A percentile compares a stretch with the other conserved stretches of the same genome.
Evolutionary conservation across 179 eudicot genomes (phyloP).

Genomic region (Pouteria campechiana): DNA sequence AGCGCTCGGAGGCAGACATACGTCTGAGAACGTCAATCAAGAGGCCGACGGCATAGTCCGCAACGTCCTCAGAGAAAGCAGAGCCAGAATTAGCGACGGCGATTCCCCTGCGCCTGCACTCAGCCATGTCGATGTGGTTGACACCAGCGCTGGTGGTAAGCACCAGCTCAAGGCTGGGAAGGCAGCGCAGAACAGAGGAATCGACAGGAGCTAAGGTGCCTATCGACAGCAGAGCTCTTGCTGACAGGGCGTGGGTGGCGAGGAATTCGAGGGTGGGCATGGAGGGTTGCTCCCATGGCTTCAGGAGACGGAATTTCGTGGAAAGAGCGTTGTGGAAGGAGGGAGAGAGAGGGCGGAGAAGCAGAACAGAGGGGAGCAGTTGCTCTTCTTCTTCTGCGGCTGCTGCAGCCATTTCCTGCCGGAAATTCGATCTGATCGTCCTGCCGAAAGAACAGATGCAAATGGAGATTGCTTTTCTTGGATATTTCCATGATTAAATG

Average conservation of each 20-base stretch:
- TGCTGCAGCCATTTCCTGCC: no score
- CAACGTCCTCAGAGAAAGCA: slow-evolving; percentile 34
- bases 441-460: no score
- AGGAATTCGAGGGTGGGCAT: slow-evolving; percentile 34
- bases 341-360: slow-evolving; percentile 28
- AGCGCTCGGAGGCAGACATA: slow-evolving; percentile 36
- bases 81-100: slow-evolving; percentile 30
- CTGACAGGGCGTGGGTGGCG: slow-evolving; percentile 3
- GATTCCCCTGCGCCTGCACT: slow-evolving; percentile 54
- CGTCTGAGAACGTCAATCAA: slow-evolving; percentile 41
- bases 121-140: slow-evolving; percentile 45
- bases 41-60: slow-evolving; percentile 48
- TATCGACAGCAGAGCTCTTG: slow-evolving; percentile 11
- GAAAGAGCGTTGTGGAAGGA: slow-evolving; percentile 12
- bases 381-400: no score
- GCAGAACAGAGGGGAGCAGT: slow-evolving; percentile 27
- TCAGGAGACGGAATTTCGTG: slow-evolving; percentile 32
- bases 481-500: no score
- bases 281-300: slow-evolving; percentile 34
- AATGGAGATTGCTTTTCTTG: no score
- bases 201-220: slow-evolving; percentile 13
- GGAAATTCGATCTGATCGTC: no score
- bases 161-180: slow-evolving; percentile 42
- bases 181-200: slow-evolving; percentile 26
- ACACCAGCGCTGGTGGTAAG: slow-evolving; percentile 55